These are phyloP conservation scores for Fusarium albosuccineum DNA, from an alignment of 2,329 filamentous ascomycete genomes.

Conservation along the genomic window DNA sequence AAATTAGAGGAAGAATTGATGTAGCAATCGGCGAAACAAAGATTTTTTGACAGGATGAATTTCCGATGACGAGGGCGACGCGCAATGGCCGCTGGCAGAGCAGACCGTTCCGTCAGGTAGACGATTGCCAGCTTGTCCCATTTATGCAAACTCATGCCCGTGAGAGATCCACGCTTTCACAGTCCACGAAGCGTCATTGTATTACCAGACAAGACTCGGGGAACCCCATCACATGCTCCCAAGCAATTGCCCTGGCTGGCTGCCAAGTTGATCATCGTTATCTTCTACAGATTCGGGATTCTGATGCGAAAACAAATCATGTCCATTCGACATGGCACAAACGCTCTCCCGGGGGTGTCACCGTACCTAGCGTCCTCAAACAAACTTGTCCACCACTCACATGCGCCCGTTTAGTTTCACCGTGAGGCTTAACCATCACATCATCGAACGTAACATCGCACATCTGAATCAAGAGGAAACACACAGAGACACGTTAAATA, in stretches of 20 bases:
- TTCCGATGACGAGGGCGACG: not conserved
- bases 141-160: slow-evolving; percentile 1
- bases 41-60: not conserved
- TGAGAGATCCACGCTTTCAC: too few species aligned
- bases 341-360: slow-evolving; percentile 18
- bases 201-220: too few species aligned
- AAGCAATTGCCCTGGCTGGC: not conserved
- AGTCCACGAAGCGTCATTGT: too few species aligned
- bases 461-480: slow-evolving; percentile 5
- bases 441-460: slow-evolving; percentile 6
- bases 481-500: not conserved
- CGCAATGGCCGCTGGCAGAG: not conserved
- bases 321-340: slow-evolving; percentile 28
- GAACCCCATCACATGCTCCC: slow-evolving; percentile 1
- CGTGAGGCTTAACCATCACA: slow-evolving; percentile 3
- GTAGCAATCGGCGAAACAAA: slow-evolving; percentile 4
- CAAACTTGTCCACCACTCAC: slow-evolving; percentile 14
- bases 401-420: slow-evolving; percentile 33
- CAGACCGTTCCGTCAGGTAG: not conserved
- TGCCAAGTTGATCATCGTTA: slow-evolving; percentile 4
- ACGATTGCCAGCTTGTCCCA: slow-evolving; percentile 8
- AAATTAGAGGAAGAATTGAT: slow-evolving; percentile 4
- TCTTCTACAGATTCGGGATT: slow-evolving; percentile 31
- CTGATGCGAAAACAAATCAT: slow-evolving; percentile 31
- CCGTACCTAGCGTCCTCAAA: slow-evolving; percentile 31